Conservation (phyloP, 2,329 filamentous ascomycete genomes). For the Exophiala spinifera region DNA sequence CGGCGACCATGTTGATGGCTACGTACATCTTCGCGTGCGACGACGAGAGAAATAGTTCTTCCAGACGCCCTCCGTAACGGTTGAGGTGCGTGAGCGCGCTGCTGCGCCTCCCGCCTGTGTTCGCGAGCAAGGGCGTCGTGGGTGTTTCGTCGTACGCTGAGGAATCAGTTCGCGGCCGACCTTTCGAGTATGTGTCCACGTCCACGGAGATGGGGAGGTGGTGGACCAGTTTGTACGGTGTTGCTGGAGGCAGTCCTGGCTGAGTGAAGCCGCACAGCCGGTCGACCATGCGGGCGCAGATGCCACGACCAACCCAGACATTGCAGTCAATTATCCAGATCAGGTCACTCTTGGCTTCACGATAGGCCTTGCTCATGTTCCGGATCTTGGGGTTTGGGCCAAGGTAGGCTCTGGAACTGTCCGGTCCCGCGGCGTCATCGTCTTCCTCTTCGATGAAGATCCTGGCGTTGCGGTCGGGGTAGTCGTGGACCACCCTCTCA, state of each 20-base stretch:
- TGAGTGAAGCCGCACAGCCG: constrained; percentile 67
- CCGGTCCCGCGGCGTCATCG: constrained; percentile 49
- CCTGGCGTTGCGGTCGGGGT: constrained; percentile 66
- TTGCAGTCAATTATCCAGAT: constrained; percentile 97
- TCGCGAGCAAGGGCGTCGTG: background rate
- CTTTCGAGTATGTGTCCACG: constrained; percentile 39
- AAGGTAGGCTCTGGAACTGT: constrained; percentile 52
- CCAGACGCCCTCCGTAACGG: constrained; percentile 68
- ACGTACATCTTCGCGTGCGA: constrained; percentile 96
- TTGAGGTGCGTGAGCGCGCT: background rate
- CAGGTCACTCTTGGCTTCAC: constrained; percentile 81
- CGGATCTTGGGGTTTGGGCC: constrained; percentile 98
- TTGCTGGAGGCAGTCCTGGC: constrained; percentile 41
- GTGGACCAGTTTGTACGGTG: constrained; percentile 86
- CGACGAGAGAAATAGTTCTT: constrained; percentile 92
- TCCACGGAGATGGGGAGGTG: constrained; percentile 90
- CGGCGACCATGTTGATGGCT: constrained; percentile 86
- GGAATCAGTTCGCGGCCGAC: constrained; percentile 7
- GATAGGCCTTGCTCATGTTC: constrained; percentile 90
- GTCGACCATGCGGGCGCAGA: constrained; percentile 84
- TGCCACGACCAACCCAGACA: constrained; percentile 79
- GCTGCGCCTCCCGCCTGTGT: background rate
- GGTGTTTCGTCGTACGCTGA: constrained; percentile 13
- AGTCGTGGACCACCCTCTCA: constrained; percentile 67
- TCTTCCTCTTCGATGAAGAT: constrained; percentile 82